phyloP scores from a whole-genome alignment of 163 green algal genomes.

The Scenedesmus sp. region DNA sequence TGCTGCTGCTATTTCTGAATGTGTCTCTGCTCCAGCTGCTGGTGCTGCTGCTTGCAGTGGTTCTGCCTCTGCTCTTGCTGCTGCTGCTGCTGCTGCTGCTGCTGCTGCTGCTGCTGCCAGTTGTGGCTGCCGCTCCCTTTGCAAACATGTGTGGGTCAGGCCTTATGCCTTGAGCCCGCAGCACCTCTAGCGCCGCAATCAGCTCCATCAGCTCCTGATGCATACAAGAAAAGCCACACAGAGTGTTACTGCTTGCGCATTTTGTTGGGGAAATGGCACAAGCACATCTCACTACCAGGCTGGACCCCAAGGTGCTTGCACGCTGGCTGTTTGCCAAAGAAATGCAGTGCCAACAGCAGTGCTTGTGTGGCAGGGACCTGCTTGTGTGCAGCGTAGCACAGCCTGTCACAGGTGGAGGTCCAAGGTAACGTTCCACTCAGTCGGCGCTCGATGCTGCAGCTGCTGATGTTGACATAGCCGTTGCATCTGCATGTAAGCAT shows the following conservation, averaged over 20 bases:
- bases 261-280: too few relatives aligned
- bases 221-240: not conserved
- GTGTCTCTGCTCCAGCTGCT: not conserved
- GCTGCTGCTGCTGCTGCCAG: slow-evolving; percentile 23
- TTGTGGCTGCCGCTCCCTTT: slow-evolving; percentile 2
- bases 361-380: too few relatives aligned
- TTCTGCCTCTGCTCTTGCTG: not conserved
- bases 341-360: too few relatives aligned
- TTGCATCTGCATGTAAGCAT: too few relatives aligned
- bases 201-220: slow-evolving; percentile 47
- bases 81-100: slow-evolving; percentile 2
- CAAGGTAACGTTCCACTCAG: too few relatives aligned
- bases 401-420: too few relatives aligned
- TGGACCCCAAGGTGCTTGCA: too few relatives aligned
- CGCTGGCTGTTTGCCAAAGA: too few relatives aligned
- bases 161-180: slow-evolving; percentile 17
- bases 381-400: too few relatives aligned
- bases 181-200: slow-evolving; percentile 13
- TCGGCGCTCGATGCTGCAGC: too few relatives aligned
- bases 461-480: too few relatives aligned
- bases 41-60: not conserved
- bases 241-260: not conserved
- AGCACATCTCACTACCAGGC: too few relatives aligned
- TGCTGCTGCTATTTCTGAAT: not conserved
- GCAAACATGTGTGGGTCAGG: slow-evolving; percentile 30